Evolutionary conservation across 116 monocot genomes (phyloP).

Genomic region (Zostera marina): DNA sequence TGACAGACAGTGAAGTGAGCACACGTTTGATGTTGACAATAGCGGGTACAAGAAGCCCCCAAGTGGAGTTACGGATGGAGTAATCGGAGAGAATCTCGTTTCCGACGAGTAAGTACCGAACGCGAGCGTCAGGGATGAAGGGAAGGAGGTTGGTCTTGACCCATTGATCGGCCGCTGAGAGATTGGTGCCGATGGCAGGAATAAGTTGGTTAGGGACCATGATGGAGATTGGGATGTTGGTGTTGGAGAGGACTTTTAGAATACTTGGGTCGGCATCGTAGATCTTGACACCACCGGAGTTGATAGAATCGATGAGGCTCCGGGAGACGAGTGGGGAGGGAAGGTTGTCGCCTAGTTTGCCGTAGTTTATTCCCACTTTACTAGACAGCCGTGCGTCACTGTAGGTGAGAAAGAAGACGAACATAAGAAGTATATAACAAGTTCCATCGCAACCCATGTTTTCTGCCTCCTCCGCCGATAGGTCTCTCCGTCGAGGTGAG

Average conservation of each 20-base stretch:
- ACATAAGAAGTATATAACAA: neutral
- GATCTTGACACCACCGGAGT: slow-evolving; percentile 60
- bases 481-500: neutral
- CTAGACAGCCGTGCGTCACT: slow-evolving; percentile 1
- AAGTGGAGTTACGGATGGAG: slow-evolving; percentile 31
- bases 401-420: neutral
- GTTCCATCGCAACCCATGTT: neutral
- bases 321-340: slow-evolving; percentile 43
- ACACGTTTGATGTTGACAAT: slow-evolving; percentile 38
- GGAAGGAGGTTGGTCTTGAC: slow-evolving; percentile 45
- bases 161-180: slow-evolving; percentile 47
- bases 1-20: slow-evolving; percentile 16
- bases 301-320: slow-evolving; percentile 23
- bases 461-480: slow-evolving; percentile 9
- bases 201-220: slow-evolving; percentile 82
- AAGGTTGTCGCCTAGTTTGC: slow-evolving; percentile 68
- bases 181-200: slow-evolving; percentile 47
- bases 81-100: slow-evolving; percentile 79
- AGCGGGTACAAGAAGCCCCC: slow-evolving; percentile 65
- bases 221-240: slow-evolving; percentile 45
- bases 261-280: slow-evolving; percentile 78
- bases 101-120: slow-evolving; percentile 87
- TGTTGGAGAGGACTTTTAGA: slow-evolving; percentile 40
- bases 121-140: slow-evolving; percentile 26
- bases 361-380: slow-evolving; percentile 71